These are phyloP conservation scores for Phialophora verrucosa DNA, from an alignment of 2,329 filamentous ascomycete species.

Conservation along the genomic window DNA sequence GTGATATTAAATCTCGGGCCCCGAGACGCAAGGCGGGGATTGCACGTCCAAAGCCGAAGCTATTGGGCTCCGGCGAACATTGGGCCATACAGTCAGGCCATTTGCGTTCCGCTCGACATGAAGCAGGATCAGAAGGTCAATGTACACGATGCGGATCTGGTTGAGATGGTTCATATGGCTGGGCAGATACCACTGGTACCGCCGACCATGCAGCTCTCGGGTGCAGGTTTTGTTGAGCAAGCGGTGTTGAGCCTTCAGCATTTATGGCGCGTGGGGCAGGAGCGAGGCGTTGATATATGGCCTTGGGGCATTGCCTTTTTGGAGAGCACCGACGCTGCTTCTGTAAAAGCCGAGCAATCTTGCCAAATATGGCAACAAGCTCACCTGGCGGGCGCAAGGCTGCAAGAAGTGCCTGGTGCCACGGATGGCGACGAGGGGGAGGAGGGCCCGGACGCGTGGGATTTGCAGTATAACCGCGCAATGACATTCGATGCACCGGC, in stretches of 20 bases:
- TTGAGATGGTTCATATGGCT: constrained; percentile 69
- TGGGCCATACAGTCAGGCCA: constrained; percentile 92
- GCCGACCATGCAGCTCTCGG: constrained; percentile 68
- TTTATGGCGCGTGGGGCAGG: constrained; percentile 78
- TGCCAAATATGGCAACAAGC: constrained; percentile 54
- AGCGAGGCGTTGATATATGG: constrained; percentile 76
- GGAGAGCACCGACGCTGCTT: constrained; percentile 45
- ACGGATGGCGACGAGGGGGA: constrained; percentile 58
- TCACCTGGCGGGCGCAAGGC: constrained; percentile 40
- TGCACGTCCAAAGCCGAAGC: constrained; percentile 90
- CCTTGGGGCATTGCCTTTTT: constrained; percentile 77
- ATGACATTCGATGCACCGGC: constrained; percentile 3
- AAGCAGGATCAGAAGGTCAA: constrained; percentile 37
- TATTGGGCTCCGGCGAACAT: constrained; percentile 99
- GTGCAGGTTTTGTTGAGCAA: constrained; percentile 60
- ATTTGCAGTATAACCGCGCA: constrained; percentile 61
- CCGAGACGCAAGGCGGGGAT: constrained; percentile 52
- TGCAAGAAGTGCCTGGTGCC: constrained; percentile 31
- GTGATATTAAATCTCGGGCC: constrained; percentile 52
- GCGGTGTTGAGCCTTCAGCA: constrained; percentile 81
- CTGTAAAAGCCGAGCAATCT: constrained; percentile 45
- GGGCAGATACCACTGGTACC: constrained; percentile 92
- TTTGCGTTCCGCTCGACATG: constrained; percentile 57
- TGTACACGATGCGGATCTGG: constrained; percentile 32
- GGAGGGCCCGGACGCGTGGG: constrained; percentile 52